Percentiles rank a stretch among this genome's conserved stretches.
These are phyloP conservation scores for Hirsutella rhossiliensis DNA, from an alignment of 2,329 filamentous ascomycete species.

Conservation along the genomic window DNA sequence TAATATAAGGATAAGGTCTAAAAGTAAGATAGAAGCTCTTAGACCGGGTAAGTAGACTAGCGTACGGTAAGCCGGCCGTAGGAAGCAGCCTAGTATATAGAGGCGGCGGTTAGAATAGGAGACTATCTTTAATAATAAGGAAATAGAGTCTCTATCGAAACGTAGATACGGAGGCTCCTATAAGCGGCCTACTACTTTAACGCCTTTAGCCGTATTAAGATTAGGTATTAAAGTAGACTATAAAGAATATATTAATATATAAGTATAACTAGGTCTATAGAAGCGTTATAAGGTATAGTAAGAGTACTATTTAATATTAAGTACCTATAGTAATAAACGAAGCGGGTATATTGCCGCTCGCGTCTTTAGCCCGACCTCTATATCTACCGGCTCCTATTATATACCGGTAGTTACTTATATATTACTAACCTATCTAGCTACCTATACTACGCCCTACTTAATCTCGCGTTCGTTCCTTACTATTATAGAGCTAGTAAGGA, in stretches of 20 bases:
- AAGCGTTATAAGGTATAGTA: no score
- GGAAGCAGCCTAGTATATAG: background rate
- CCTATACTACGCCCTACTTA: no score
- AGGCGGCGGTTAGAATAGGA: background rate
- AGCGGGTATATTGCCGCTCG: no score
- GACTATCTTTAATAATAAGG: background rate
- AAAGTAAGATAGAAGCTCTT: background rate
- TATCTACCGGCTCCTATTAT: no score
- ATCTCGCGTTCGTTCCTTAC: no score
- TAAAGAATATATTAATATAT: background rate
- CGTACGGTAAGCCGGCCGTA: background rate
- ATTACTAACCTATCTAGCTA: no score
- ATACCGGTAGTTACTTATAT: no score
- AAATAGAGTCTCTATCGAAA: background rate
- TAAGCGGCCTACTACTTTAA: background rate
- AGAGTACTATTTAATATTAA: no score
- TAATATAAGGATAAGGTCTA: background rate
- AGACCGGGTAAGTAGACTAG: background rate
- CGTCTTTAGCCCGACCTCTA: no score
- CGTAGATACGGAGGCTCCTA: background rate
- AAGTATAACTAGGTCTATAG: background rate
- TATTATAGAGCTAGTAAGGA: no score
- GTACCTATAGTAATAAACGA: no score
- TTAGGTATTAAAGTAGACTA: background rate
- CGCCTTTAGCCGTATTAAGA: background rate